phyloP scores from a whole-genome alignment of 257 asterid genomes.

The Solanum gracilifrons region DNA sequence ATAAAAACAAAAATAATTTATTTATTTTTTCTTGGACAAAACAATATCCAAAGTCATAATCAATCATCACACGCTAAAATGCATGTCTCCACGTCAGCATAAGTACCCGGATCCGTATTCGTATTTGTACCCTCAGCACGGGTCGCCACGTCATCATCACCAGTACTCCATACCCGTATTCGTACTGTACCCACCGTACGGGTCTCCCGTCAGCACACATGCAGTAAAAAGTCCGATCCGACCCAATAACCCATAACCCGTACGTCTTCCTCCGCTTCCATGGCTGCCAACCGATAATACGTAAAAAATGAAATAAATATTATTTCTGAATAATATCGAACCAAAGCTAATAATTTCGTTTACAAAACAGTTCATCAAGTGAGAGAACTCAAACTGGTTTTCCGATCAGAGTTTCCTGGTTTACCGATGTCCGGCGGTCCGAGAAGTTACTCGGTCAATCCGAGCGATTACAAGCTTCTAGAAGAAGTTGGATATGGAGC shows the following conservation, averaged over 20 bases:
- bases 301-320: not conserved
- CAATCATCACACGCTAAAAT: not conserved
- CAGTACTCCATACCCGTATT: not conserved
- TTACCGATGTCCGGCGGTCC: constrained; percentile 4
- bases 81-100: not conserved
- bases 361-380: not conserved
- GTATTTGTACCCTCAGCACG: not conserved
- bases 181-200: not conserved
- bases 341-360: not conserved
- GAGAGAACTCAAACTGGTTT: not conserved
- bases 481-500: constrained; percentile 97
- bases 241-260: not conserved
- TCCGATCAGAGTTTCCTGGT: constrained; percentile 17
- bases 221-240: not conserved
- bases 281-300: not conserved
- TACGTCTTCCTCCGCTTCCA: not conserved
- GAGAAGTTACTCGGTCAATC: constrained; percentile 55
- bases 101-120: constrained; percentile 2
- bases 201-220: not conserved
- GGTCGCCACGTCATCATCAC: not conserved
- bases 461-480: constrained; percentile 64
- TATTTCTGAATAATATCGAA: constrained; percentile 9
- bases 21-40: too few relatives aligned
- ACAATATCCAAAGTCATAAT: not conserved
- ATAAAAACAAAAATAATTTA: not conserved